Percentiles rank a stretch among this genome's conserved stretches.
These are phyloP conservation scores for Ploettnerulaceae sp. DNA, from an alignment of 2,329 filamentous ascomycete genomes.

Conservation along the genomic window DNA sequence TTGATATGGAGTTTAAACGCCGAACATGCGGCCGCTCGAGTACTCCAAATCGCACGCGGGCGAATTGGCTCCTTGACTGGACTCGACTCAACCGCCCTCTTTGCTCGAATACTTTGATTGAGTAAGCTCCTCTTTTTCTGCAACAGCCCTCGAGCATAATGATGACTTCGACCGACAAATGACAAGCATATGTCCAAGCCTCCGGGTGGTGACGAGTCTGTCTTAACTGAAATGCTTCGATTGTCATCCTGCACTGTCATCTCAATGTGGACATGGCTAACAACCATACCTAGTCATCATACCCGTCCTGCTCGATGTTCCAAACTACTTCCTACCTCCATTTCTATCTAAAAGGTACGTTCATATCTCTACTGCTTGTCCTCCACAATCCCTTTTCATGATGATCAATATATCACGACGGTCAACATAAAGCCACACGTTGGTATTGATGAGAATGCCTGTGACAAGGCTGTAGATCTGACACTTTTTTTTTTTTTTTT, in stretches of 20 bases:
- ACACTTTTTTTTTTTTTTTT: constrained; percentile 26
- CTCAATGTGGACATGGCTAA: constrained; percentile 16
- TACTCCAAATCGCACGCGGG: background rate
- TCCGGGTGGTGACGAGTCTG: constrained; percentile 49
- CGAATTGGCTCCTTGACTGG: background rate
- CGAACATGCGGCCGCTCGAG: too few species aligned
- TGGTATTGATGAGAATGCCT: constrained; percentile 82
- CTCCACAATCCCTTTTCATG: constrained; percentile 43
- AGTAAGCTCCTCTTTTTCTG: constrained; percentile 22
- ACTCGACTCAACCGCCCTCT: background rate
- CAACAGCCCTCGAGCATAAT: constrained; percentile 42
- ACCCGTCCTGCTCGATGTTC: background rate
- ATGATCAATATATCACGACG: constrained; percentile 57
- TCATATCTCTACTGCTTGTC: background rate
- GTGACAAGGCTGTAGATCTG: constrained; percentile 60
- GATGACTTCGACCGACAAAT: constrained; percentile 78
- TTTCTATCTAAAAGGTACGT: constrained; percentile 16
- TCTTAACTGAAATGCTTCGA: constrained; percentile 43
- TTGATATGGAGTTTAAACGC: background rate
- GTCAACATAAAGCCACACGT: constrained; percentile 49
- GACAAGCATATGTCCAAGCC: constrained; percentile 99
- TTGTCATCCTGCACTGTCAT: background rate
- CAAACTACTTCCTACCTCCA: background rate
- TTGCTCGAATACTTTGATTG: background rate
- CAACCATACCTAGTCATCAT: constrained; percentile 1